Percentiles rank a stretch among this genome's conserved stretches.
Evolutionary conservation across 495 filamentous ascomycete species (phyloP).

Genomic region (Hyaloscypha variabilis): DNA sequence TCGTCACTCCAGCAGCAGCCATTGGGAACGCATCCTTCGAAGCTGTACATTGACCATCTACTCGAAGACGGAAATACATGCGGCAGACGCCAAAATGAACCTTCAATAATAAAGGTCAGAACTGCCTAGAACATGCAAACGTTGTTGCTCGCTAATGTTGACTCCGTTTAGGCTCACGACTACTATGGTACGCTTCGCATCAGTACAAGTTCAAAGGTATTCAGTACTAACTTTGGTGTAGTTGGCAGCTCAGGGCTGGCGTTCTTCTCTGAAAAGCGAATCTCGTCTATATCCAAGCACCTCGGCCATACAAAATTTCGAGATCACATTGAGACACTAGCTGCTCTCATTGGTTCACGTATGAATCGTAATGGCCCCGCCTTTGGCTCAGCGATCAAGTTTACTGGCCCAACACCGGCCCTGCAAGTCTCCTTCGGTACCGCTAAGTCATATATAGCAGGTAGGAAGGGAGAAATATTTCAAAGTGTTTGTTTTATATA

Average conservation of each 20-base stretch:
- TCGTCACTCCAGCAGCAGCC: neutral
- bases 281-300: constrained; percentile 36
- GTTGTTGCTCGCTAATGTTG: neutral
- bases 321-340: constrained; percentile 35
- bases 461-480: constrained; percentile 13
- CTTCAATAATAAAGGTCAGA: constrained; percentile 8
- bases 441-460: constrained; percentile 5
- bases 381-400: neutral
- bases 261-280: constrained; percentile 41
- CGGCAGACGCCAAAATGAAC: constrained; percentile 8
- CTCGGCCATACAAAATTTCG: constrained; percentile 36
- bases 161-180: neutral
- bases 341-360: constrained; percentile 24
- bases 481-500: too few species aligned
- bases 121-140: neutral
- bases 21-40: neutral
- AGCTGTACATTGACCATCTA: constrained; percentile 5
- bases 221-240: neutral
- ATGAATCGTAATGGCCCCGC: constrained; percentile 17
- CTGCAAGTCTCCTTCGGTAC: neutral
- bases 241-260: constrained; percentile 33
- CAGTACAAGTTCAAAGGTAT: neutral
- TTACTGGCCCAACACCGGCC: neutral
- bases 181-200: constrained; percentile 4
- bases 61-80: neutral